Evolutionary conservation across 176 grass and related monocot species (phyloP), one percentile per base, ranked within the genome.

Genomic region (Juncus effusus): DNA sequence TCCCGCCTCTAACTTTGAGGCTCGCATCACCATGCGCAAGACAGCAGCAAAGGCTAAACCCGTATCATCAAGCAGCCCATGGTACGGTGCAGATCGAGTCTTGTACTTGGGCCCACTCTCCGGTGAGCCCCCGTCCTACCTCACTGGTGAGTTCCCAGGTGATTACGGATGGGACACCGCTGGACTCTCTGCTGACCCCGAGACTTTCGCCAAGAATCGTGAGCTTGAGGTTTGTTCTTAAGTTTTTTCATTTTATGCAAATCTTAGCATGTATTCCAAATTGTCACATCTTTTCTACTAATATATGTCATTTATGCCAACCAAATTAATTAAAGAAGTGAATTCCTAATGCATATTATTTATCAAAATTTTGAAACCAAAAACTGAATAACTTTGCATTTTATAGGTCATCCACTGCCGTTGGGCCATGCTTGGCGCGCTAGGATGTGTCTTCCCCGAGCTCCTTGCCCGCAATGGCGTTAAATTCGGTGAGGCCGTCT

Each of bases 401-500:
- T 5, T 47, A 47, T 47, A 91, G 83, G 86, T 90, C 0, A 85
- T 90, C 70, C 86, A 90, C 75, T 64, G 50, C 70, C 69, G 80
- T 3, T 91, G 80, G 84, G 84, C 88, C 69, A 91, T 91, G 84
- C 80, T 84, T 0, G 88, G 81, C 15, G 84, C 80, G 36, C 77
- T 91, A 36, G 84, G 84, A 44, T 91, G 81, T 76, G 83, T 91
- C 51, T 91, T 91, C 78, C 88, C 88, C 0, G 84, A 91, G 80
- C 61, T 84, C 12, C 77, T 91, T 36, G 56, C 81, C 56, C 80
- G 77, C 63, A 87, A 87, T 59, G 77, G 84, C 59, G 77, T 87
- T 71, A 91, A 78, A 60, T 91, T 91, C 65, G 88, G 88, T 15
- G 88, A 87, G 84, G 84, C 88, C n/a, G 80, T 91, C 0, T 87